A percentile compares a stretch with the other conserved stretches of the same genome.
Evolutionary conservation across 2,329 filamentous ascomycete species (phyloP).

Genomic region (Cladosporium sp.): DNA sequence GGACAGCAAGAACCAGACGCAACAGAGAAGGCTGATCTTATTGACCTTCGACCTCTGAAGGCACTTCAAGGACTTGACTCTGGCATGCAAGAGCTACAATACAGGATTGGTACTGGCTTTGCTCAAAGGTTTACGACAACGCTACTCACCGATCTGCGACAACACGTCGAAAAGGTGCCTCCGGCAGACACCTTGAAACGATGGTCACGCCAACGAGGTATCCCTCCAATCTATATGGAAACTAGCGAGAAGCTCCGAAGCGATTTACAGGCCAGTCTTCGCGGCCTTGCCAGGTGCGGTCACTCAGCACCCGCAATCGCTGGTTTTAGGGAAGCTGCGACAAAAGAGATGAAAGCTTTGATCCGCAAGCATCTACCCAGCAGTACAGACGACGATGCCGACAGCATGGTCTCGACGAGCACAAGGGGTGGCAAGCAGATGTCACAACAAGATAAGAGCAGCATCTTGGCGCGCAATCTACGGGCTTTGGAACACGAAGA

Average conservation of each 20-base stretch:
- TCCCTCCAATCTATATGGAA: conserved; percentile 72
- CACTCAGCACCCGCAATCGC: conserved; percentile 77
- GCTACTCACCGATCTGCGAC: conserved; percentile 71
- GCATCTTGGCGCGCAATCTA: conserved; percentile 80
- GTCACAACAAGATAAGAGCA: conserved; percentile 83
- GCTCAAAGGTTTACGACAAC: conserved; percentile 74
- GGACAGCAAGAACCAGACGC: conserved; percentile 54
- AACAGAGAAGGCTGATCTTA: conserved; percentile 33
- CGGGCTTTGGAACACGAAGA: conserved; percentile 77
- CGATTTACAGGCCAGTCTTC: conserved; percentile 65
- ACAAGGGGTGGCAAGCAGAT: conserved; percentile 66
- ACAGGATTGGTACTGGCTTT: conserved; percentile 80
- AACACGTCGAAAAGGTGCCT: conserved; percentile 72
- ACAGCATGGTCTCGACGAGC: conserved; percentile 79
- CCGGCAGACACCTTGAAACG: conserved; percentile 70
- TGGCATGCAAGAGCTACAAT: conserved; percentile 70
- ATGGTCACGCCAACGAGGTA: conserved; percentile 56
- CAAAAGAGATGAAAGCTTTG: conserved; percentile 79
- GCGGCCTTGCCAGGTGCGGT: conserved; percentile 74
- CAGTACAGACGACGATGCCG: conserved; percentile 88
- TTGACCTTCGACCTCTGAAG: conserved; percentile 70
- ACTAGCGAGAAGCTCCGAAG: conserved; percentile 66
- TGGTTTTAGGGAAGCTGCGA: conserved; percentile 74
- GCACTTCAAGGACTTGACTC: conserved; percentile 75
- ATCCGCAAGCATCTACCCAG: conserved; percentile 83